A percentile compares a stretch with the other conserved stretches of the same genome.
Conservation (phyloP, 768 basidiomycete genomes). For the Calvatia gigantea region DNA sequence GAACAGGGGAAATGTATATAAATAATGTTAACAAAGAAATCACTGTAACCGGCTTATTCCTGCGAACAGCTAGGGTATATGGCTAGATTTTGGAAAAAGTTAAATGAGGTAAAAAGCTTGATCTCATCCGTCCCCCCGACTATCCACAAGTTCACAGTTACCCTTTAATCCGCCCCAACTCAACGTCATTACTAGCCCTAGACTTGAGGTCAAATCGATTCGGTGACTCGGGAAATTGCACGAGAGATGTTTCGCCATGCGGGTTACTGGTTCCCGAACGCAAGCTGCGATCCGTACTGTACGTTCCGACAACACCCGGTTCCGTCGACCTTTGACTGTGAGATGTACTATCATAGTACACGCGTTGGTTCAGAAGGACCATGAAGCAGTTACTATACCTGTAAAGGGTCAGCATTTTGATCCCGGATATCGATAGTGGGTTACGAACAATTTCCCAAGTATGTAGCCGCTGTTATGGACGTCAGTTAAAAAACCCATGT, state of each 20-base stretch:
- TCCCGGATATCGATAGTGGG: not conserved
- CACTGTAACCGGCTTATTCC: too few species aligned
- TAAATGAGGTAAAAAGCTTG: too few species aligned
- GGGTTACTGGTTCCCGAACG: not conserved
- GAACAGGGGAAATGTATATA: too few species aligned
- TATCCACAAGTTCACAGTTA: not conserved
- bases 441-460: not conserved
- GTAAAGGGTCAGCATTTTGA: not conserved
- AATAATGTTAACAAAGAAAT: too few species aligned
- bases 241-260: not conserved
- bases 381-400: conserved; percentile 11
- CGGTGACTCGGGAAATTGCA: not conserved
- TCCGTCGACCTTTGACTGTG: not conserved
- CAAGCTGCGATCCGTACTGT: not conserved
- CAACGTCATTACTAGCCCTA: not conserved
- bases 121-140: too few species aligned
- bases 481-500: not conserved
- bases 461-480: not conserved
- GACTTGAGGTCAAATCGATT: not conserved
- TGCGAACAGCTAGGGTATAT: too few species aligned
- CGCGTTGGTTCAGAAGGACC: conserved; percentile 9
- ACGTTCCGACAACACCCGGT: not conserved
- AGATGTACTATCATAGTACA: not conserved
- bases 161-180: not conserved
- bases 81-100: too few species aligned